Conservation (phyloP, 2,329 filamentous ascomycete species). For the Neofusicoccum cordaticola region DNA sequence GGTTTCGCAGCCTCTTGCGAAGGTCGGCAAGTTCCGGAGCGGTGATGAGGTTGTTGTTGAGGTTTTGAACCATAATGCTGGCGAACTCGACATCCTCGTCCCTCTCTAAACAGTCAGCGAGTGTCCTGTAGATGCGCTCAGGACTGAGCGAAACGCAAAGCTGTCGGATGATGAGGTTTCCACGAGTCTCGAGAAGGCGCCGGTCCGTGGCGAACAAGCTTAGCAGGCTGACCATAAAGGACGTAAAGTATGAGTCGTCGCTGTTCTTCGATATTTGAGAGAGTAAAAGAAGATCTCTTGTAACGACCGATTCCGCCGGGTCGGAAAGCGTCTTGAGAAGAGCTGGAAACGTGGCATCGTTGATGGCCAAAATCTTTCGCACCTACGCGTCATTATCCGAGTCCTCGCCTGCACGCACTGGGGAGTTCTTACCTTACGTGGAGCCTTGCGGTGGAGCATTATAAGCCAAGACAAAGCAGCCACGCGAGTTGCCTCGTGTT, state of each 20-base stretch:
- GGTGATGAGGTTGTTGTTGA: conserved; percentile 98
- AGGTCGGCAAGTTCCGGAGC: conserved; percentile 90
- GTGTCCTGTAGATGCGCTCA: conserved; percentile 89
- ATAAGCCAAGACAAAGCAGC: conserved; percentile 94
- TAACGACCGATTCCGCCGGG: conserved; percentile 92
- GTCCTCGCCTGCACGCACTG: background rate
- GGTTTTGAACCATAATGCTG: conserved; percentile 98
- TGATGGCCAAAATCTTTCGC: conserved; percentile 69
- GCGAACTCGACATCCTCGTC: conserved; percentile 98
- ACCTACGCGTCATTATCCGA: background rate
- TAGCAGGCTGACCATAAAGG: conserved; percentile 95
- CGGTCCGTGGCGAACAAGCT: conserved; percentile 95
- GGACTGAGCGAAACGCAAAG: conserved; percentile 89
- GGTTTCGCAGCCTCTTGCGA: conserved; percentile 81
- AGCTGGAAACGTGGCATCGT: conserved; percentile 94
- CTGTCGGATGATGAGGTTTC: conserved; percentile 94
- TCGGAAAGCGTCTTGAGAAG: conserved; percentile 95
- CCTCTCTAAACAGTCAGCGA: conserved; percentile 95
- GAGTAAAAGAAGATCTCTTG: conserved; percentile 84
- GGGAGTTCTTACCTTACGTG: conserved; percentile 65
- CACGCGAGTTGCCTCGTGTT: conserved; percentile 92
- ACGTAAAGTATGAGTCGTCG: conserved; percentile 95
- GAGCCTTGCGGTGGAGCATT: conserved; percentile 95
- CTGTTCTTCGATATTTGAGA: conserved; percentile 96
- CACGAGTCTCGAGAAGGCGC: conserved; percentile 82